phyloP scores from a whole-genome alignment of 2,329 filamentous ascomycete species.

The Dryadomyces quercus-mongolicae region DNA sequence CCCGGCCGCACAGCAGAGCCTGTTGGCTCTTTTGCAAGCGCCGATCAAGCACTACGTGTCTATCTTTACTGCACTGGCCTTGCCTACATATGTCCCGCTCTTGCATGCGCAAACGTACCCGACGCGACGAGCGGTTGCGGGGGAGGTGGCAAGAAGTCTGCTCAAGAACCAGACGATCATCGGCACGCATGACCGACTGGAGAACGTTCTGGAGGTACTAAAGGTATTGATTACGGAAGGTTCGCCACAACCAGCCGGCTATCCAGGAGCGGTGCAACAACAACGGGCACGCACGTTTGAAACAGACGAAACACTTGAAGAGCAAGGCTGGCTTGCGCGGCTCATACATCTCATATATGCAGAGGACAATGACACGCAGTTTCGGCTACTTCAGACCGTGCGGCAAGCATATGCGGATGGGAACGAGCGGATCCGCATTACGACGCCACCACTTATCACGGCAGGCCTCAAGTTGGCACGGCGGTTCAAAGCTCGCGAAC shows the following conservation, averaged over 20 bases:
- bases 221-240: conserved; percentile 92
- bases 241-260: conserved; percentile 69
- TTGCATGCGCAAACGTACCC: conserved; percentile 87
- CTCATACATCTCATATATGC: conserved; percentile 80
- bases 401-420: conserved; percentile 82
- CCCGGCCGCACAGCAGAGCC: conserved; percentile 71
- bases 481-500: conserved; percentile 80
- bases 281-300: conserved; percentile 57
- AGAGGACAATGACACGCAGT: conserved; percentile 83
- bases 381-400: conserved; percentile 80
- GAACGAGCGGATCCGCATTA: conserved; percentile 91
- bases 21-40: conserved; percentile 80
- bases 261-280: conserved; percentile 68
- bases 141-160: conserved; percentile 74
- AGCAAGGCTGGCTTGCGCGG: conserved; percentile 92
- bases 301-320: conserved; percentile 94
- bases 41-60: conserved; percentile 84
- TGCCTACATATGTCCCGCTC: conserved; percentile 85
- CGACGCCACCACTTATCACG: conserved; percentile 84
- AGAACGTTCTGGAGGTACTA: conserved; percentile 78
- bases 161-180: conserved; percentile 73
- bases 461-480: conserved; percentile 81
- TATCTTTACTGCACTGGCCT: conserved; percentile 87
- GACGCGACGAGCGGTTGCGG: conserved; percentile 80
- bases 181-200: conserved; percentile 63